A percentile compares a stretch with the other conserved stretches of the same genome.
Conservation (phyloP, 2,329 filamentous ascomycete genomes). For the Pseudogymnoascus destructans region DNA sequence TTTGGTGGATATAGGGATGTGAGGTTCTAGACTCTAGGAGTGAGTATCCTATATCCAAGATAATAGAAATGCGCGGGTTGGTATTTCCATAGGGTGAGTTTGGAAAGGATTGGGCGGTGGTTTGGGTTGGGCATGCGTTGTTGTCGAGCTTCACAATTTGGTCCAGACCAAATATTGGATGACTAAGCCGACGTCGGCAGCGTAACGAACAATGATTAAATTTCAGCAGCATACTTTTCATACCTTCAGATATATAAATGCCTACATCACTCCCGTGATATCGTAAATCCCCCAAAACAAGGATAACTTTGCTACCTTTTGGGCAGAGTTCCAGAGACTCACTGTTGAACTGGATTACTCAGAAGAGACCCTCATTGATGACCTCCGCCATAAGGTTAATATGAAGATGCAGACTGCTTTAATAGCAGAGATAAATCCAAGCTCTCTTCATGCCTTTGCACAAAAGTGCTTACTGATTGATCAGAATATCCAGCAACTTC, state of each 20-base stretch:
- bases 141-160: background rate
- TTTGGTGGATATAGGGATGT: background rate
- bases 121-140: background rate
- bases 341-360: no score
- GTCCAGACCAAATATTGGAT: slow-evolving; percentile 3
- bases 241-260: background rate
- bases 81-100: background rate
- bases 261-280: no score
- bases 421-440: no score
- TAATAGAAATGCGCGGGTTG: background rate
- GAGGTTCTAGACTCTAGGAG: background rate
- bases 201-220: background rate
- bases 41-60: background rate
- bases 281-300: no score
- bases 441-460: no score
- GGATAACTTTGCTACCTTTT: no score
- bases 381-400: no score
- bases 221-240: background rate
- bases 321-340: no score
- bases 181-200: background rate
- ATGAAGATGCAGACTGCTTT: no score
- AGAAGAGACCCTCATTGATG: no score
- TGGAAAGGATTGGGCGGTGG: background rate
- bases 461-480: no score
- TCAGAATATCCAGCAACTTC: no score